Evolutionary conservation across 306 rosid genomes (phyloP).

Genomic region (Trifolium pratense): DNA sequence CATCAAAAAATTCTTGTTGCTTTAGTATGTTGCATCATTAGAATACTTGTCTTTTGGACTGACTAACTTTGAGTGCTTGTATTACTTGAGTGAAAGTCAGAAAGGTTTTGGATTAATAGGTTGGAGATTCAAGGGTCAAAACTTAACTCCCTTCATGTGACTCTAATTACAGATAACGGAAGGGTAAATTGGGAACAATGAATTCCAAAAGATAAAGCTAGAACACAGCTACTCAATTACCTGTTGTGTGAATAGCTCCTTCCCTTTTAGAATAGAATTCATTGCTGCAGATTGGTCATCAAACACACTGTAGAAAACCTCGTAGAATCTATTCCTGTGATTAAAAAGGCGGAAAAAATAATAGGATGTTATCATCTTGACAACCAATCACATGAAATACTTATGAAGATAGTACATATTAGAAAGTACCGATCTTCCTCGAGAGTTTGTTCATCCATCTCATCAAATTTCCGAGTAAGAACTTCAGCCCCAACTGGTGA

Average conservation of each 20-base stretch:
- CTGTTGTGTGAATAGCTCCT: conserved; percentile 81
- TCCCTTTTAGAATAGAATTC: conserved; percentile 84
- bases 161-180: conserved; percentile 6
- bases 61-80: not conserved
- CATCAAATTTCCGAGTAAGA: conserved; percentile 87
- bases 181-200: conserved; percentile 20
- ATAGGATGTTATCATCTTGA: conserved; percentile 37
- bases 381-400: conserved; percentile 37
- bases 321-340: conserved; percentile 71
- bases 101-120: not conserved
- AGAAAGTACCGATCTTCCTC: conserved; percentile 74
- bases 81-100: conserved; percentile 3
- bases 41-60: not conserved
- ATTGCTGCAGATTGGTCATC: conserved; percentile 85
- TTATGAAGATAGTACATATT: conserved; percentile 28
- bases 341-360: conserved; percentile 35
- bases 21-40: conserved; percentile 6
- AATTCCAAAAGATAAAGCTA: conserved; percentile 46
- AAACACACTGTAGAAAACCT: conserved; percentile 81
- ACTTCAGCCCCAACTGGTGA: conserved; percentile 91
- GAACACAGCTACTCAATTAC: conserved; percentile 55
- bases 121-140: not conserved
- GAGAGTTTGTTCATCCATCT: conserved; percentile 70
- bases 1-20: not conserved
- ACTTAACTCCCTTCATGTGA: conserved; percentile 7